Conservation (phyloP, 352 stramenopile species). For the Pythium catenulatum region DNA sequence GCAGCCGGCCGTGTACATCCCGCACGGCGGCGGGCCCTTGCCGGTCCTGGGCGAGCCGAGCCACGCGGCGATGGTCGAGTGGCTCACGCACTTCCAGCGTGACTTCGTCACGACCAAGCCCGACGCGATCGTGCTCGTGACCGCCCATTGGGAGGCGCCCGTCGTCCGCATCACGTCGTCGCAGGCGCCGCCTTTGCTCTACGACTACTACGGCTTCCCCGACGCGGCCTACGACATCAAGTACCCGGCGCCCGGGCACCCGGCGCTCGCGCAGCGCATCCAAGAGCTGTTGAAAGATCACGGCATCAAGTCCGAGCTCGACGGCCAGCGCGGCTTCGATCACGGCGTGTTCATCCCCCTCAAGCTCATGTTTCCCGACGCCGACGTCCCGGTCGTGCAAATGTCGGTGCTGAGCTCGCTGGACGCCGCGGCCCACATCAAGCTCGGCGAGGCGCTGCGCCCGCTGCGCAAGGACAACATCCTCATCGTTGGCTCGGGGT, state of each 20-base stretch:
- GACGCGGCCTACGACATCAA: conserved; percentile 89
- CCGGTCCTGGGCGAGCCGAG: conserved; percentile 76
- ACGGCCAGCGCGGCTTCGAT: conserved; percentile 88
- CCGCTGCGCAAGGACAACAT: conserved; percentile 85
- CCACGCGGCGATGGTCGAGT: conserved; percentile 62
- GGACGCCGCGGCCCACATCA: conserved; percentile 75
- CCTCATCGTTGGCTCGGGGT: conserved; percentile 91
- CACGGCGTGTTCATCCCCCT: conserved; percentile 96
- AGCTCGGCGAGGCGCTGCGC: conserved; percentile 79
- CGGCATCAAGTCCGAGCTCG: conserved; percentile 72
- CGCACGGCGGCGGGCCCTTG: conserved; percentile 80
- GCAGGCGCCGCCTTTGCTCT: conserved; percentile 82
- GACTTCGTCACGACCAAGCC: conserved; percentile 64
- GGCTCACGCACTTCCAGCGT: conserved; percentile 70
- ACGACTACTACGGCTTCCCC: conserved; percentile 95
- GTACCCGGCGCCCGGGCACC: conserved; percentile 89
- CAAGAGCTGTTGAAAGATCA: conserved; percentile 73
- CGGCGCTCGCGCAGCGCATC: conserved; percentile 82
- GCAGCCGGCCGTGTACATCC: conserved; percentile 51
- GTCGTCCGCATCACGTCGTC: conserved; percentile 70
- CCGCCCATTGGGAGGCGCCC: conserved; percentile 91
- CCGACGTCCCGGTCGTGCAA: conserved; percentile 92
- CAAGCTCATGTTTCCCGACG: conserved; percentile 92
- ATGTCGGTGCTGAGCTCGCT: conserved; percentile 86
- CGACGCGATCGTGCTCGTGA: conserved; percentile 90